Percentiles rank a stretch among this genome's conserved stretches.
These are phyloP conservation scores for Talaromyces borbonicus DNA, from an alignment of 495 filamentous ascomycete genomes.

Conservation along the genomic window DNA sequence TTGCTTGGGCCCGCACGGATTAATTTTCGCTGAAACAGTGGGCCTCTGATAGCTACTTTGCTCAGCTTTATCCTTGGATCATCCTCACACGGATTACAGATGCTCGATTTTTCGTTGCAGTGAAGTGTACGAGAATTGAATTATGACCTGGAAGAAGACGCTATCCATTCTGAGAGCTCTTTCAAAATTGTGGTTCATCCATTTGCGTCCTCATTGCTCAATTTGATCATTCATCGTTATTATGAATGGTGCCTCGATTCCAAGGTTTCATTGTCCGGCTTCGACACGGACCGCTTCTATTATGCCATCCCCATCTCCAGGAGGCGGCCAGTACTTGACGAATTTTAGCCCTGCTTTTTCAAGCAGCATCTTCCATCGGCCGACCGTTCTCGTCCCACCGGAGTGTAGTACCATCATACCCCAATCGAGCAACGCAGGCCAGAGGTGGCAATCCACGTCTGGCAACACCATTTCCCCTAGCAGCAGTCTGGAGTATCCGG, in stretches of 20 bases:
- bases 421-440: conserved; percentile 23
- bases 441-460: conserved; percentile 21
- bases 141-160: too few species aligned
- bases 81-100: too few species aligned
- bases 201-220: too few species aligned
- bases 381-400: conserved; percentile 28
- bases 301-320: conserved; percentile 15
- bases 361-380: conserved; percentile 24
- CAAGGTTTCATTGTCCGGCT: not conserved
- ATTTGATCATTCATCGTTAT: too few species aligned
- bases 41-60: too few species aligned
- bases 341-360: conserved; percentile 25
- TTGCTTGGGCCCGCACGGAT: too few species aligned
- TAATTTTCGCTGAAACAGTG: too few species aligned
- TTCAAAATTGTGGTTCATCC: too few species aligned
- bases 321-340: conserved; percentile 22
- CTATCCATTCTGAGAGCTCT: too few species aligned
- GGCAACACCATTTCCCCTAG: conserved; percentile 37
- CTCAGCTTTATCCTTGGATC: too few species aligned
- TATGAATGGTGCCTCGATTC: not conserved
- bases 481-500: conserved; percentile 38
- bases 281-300: conserved; percentile 16
- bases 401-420: conserved; percentile 28
- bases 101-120: too few species aligned
- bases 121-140: too few species aligned